Conservation (phyloP, 2,329 filamentous ascomycete genomes). For the Rosellinia necatrix region DNA sequence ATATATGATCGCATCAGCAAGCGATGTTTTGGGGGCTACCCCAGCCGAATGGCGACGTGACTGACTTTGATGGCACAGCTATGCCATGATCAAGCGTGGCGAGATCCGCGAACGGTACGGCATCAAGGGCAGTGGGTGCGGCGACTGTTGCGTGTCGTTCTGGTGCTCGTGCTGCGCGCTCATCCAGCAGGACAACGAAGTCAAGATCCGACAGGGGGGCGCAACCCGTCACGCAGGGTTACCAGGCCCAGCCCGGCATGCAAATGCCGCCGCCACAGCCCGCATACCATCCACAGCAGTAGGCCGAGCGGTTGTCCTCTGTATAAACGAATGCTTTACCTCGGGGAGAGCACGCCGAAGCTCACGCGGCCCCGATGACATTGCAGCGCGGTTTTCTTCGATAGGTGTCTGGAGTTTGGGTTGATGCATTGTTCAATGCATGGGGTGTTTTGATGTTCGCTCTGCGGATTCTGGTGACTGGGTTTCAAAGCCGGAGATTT, state of each 20-base stretch:
- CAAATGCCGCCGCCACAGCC: conserved; percentile 34
- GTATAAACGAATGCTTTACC: neutral
- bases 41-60: neutral
- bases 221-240: conserved; percentile 36
- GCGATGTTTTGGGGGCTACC: no score
- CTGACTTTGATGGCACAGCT: conserved; percentile 39
- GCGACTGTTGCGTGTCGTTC: conserved; percentile 48
- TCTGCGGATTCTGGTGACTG: neutral
- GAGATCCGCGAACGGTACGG: conserved; percentile 50
- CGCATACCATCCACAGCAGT: conserved; percentile 28
- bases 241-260: conserved; percentile 41
- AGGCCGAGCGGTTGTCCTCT: neutral
- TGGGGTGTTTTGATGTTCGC: neutral
- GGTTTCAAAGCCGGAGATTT: neutral
- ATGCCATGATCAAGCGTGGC: conserved; percentile 49
- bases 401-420: neutral
- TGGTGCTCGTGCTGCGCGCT: conserved; percentile 54
- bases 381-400: neutral
- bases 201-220: conserved; percentile 35
- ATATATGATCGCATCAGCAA: neutral
- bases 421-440: neutral
- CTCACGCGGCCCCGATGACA: neutral
- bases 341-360: neutral
- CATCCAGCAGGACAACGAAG: conserved; percentile 53
- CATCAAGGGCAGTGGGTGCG: conserved; percentile 48